Evolutionary conservation across 2,329 filamentous ascomycete genomes (phyloP).

Genomic region (Xylaria sp.): DNA sequence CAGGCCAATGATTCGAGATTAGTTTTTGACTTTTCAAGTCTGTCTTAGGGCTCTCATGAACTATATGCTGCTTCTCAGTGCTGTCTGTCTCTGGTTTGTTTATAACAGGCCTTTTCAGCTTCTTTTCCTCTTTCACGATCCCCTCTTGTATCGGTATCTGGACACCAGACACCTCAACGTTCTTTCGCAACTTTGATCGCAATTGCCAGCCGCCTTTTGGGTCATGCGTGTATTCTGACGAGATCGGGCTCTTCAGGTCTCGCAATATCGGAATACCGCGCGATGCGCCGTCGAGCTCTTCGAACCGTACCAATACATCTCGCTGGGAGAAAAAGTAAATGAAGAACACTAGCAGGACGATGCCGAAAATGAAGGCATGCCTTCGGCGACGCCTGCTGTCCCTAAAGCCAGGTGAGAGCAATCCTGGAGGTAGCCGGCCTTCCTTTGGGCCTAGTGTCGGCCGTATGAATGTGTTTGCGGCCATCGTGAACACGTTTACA

Average conservation of each 20-base stretch:
- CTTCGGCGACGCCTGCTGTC: constrained; percentile 31
- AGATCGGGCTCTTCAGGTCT: neutral
- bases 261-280: neutral
- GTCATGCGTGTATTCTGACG: neutral
- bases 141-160: constrained; percentile 22
- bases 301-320: constrained; percentile 7
- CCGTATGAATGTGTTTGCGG: constrained; percentile 20
- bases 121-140: constrained; percentile 1
- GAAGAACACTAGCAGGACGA: constrained; percentile 20
- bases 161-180: neutral
- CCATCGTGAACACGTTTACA: constrained; percentile 19
- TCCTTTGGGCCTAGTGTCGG: constrained; percentile 36
- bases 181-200: constrained; percentile 5
- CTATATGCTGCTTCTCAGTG: constrained; percentile 1
- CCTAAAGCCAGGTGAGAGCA: constrained; percentile 21
- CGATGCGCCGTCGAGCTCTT: neutral
- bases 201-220: neutral
- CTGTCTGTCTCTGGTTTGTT: constrained; percentile 1
- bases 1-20: constrained; percentile 4
- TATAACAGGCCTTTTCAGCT: neutral
- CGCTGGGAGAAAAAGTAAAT: constrained; percentile 22
- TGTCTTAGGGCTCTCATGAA: constrained; percentile 3
- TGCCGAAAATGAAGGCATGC: constrained; percentile 18
- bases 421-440: constrained; percentile 35
- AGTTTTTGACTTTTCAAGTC: neutral